Evolutionary conservation across 1,284 basidiomycete genomes (phyloP).

Genomic region (Heterobasidion parviporum): DNA sequence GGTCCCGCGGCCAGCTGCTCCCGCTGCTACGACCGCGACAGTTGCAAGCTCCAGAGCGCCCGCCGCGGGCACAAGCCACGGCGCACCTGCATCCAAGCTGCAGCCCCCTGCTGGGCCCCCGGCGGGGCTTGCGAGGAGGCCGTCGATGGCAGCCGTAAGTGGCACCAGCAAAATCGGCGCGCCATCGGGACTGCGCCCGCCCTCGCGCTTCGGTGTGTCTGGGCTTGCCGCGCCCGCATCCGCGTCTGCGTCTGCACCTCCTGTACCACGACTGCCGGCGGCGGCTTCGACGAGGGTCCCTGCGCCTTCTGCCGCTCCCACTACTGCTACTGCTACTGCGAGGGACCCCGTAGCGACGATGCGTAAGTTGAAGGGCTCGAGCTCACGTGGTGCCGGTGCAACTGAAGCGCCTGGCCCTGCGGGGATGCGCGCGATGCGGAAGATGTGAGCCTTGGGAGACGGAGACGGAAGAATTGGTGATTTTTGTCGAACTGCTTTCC

Average conservation of each 20-base stretch:
- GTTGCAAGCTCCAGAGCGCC: background rate
- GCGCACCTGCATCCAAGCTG: background rate
- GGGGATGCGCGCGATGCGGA: background rate
- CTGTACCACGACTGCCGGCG: background rate
- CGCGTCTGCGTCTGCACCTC: too few relatives aligned
- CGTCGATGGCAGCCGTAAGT: background rate
- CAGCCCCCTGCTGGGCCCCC: background rate
- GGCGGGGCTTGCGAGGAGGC: background rate
- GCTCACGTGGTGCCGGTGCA: background rate
- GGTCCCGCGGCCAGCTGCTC: background rate
- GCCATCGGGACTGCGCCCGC: background rate
- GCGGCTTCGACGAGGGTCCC: background rate
- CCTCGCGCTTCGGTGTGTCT: background rate
- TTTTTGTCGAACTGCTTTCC: too few relatives aligned
- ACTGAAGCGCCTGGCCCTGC: background rate
- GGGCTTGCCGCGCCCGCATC: background rate
- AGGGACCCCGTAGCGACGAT: background rate
- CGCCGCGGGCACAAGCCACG: background rate
- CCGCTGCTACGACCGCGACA: background rate
- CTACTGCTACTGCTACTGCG: background rate
- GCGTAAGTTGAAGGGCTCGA: background rate
- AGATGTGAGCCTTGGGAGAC: background rate
- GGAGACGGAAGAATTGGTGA: too few relatives aligned
- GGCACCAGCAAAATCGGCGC: background rate
- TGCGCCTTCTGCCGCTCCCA: background rate